Conservation (phyloP, 768 basidiomycete genomes). For the Suillus subaureus region DNA sequence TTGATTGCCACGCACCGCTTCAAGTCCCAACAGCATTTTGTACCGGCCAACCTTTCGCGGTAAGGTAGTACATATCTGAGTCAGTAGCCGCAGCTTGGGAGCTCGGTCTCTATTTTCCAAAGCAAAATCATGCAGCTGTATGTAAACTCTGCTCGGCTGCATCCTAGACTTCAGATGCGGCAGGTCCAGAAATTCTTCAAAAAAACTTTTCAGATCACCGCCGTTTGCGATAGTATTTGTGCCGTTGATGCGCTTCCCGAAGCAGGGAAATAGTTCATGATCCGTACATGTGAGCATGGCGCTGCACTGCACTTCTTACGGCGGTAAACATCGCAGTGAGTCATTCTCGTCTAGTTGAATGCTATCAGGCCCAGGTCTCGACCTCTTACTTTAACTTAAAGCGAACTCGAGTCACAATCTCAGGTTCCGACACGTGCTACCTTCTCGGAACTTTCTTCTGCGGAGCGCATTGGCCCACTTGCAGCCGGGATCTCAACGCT, state of each 20-base stretch:
- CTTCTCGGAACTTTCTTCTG: background rate
- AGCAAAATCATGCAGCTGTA: background rate
- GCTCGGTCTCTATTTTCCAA: background rate
- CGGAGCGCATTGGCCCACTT: background rate
- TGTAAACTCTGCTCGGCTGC: slow-evolving; percentile 8
- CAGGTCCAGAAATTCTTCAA: background rate
- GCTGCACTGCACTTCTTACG: background rate
- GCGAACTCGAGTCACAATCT: background rate
- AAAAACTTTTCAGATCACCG: background rate
- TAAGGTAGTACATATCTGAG: background rate
- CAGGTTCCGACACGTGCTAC: background rate
- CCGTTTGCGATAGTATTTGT: background rate
- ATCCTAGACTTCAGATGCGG: slow-evolving; percentile 1
- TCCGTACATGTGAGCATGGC: background rate
- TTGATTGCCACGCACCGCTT: background rate
- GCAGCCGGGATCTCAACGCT: background rate
- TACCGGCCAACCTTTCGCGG: background rate
- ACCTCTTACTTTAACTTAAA: background rate
- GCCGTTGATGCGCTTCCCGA: background rate
- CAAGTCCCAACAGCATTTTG: background rate
- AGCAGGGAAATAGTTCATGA: background rate
- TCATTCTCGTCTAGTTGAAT: background rate
- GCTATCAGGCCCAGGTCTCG: background rate
- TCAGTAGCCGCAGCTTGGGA: background rate
- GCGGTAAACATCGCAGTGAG: background rate